Conservation (phyloP, 495 filamentous ascomycete genomes). For the Penicillium paxilli region DNA sequence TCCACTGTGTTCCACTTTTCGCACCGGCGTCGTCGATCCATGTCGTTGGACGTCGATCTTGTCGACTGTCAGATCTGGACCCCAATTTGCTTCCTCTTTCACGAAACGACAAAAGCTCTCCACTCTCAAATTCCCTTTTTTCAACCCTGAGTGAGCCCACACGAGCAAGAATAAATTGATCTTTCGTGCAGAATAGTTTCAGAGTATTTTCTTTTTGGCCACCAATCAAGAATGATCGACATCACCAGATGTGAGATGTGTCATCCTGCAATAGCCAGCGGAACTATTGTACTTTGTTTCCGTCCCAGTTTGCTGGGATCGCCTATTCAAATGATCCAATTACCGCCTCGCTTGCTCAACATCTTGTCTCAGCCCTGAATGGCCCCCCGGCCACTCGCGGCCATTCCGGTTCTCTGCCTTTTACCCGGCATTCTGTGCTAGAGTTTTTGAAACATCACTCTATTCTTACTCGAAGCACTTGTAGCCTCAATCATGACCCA, state of each 20-base stretch:
- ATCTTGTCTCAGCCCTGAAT: not conserved
- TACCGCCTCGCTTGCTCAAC: not conserved
- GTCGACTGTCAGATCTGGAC: conserved; percentile 16
- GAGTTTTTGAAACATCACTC: not conserved
- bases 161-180: conserved; percentile 2
- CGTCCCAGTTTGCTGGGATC: not conserved
- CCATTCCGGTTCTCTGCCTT: not conserved
- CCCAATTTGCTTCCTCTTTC: not conserved
- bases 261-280: conserved; percentile 4
- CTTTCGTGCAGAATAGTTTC: conserved; percentile 10
- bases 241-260: conserved; percentile 2
- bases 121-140: no score
- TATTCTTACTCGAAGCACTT: not conserved
- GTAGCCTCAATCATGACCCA: not conserved
- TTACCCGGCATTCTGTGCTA: not conserved
- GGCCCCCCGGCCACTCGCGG: not conserved
- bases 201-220: not conserved
- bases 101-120: not conserved
- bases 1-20: not conserved
- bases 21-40: conserved; percentile 11
- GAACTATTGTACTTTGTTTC: conserved; percentile 11
- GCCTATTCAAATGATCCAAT: not conserved
- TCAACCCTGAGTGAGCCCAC: no score
- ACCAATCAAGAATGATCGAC: conserved; percentile 9
- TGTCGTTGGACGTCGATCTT: conserved; percentile 19